phyloP scores from a whole-genome alignment of 1,139 yeast species.

The Saccharomyces pastorianus region DNA sequence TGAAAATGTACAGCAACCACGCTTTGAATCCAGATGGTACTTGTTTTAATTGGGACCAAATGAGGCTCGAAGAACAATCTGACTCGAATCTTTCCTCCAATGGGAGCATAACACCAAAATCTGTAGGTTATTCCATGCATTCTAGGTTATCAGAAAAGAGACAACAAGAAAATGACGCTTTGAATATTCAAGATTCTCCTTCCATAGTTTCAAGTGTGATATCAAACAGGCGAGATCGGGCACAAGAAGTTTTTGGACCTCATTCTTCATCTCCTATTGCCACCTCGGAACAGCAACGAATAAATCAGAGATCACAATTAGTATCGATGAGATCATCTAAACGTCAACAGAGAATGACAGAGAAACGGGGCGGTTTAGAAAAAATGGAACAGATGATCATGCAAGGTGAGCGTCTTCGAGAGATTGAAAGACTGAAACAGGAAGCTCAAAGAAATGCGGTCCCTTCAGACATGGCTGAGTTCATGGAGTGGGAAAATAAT shows the following conservation, averaged over 20 bases:
- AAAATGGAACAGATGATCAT: conserved; percentile 24
- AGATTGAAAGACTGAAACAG: conserved; percentile 10
- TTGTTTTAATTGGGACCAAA: neutral
- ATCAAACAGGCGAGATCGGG: conserved; percentile 1
- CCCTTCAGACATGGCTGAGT: conserved; percentile 15
- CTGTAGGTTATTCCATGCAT: neutral
- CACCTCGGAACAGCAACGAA: neutral
- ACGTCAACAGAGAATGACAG: conserved; percentile 8
- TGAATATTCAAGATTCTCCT: neutral
- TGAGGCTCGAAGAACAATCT: neutral
- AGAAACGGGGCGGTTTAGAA: conserved; percentile 21
- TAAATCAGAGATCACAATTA: conserved; percentile 4
- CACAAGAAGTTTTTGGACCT: neutral
- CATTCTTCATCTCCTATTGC: conserved; percentile 6
- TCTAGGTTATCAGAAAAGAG: neutral
- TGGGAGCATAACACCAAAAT: neutral
- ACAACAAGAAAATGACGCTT: neutral
- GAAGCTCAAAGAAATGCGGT: conserved; percentile 20
- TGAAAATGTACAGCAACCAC: neutral
- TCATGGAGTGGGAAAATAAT: conserved; percentile 14
- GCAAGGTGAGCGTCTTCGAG: conserved; percentile 16
- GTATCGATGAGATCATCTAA: conserved; percentile 4
- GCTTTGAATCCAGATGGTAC: neutral
- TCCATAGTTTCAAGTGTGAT: neutral
- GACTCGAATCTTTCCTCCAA: neutral